These are phyloP conservation scores for Hansenula sp. DNA, from an alignment of 1,139 yeast genomes.

Conservation along the genomic window DNA sequence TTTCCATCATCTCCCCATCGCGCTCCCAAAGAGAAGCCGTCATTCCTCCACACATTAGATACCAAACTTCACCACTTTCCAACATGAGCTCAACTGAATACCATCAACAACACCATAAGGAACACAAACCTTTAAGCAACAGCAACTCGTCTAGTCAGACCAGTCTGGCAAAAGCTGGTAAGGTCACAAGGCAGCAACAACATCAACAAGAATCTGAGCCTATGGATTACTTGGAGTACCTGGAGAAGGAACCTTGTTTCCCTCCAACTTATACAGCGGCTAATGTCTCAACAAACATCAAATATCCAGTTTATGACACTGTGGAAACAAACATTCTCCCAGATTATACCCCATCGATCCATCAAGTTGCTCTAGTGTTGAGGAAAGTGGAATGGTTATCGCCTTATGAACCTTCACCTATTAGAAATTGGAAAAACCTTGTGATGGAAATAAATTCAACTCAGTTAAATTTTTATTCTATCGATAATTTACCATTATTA, in stretches of 20 bases:
- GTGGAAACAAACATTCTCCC: slow-evolving; percentile 40
- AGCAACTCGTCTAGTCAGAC: neutral
- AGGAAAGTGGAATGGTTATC: slow-evolving; percentile 64
- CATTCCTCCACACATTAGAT: slow-evolving; percentile 1
- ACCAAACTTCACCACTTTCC: slow-evolving; percentile 3
- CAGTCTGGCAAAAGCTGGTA: neutral
- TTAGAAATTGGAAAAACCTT: slow-evolving; percentile 59
- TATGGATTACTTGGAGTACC: slow-evolving; percentile 31
- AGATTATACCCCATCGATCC: slow-evolving; percentile 51
- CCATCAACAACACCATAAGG: neutral
- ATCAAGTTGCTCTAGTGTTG: slow-evolving; percentile 47
- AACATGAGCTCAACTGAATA: slow-evolving; percentile 3
- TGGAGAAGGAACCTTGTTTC: slow-evolving; percentile 47
- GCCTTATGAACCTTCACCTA: slow-evolving; percentile 60
- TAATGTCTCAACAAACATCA: slow-evolving; percentile 28
- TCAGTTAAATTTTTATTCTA: slow-evolving; percentile 59
- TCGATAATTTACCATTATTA: slow-evolving; percentile 24
- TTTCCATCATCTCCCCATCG: neutral
- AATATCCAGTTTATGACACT: slow-evolving; percentile 44
- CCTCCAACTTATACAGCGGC: slow-evolving; percentile 42
- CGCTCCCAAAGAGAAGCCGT: neutral
- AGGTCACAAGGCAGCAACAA: neutral
- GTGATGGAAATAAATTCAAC: slow-evolving; percentile 72
- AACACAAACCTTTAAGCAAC: too few species aligned
- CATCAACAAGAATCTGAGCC: slow-evolving; percentile 4